Conservation (phyloP, 2,329 filamentous ascomycete genomes). For the Paracoccidioides brasiliensis region DNA sequence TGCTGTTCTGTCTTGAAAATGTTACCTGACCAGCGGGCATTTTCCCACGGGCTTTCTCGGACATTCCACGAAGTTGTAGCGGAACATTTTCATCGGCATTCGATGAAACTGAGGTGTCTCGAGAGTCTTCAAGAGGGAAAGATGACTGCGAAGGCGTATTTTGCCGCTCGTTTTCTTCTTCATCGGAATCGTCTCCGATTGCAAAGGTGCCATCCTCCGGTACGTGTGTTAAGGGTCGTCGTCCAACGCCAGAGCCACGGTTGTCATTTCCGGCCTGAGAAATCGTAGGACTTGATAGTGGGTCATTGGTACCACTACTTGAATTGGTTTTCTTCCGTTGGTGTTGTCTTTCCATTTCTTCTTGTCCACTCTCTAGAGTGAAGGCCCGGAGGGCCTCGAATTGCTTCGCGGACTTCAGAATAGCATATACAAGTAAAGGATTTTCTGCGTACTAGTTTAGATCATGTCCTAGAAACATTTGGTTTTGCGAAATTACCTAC, state of each 20-base stretch:
- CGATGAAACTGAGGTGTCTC: slow-evolving; percentile 55
- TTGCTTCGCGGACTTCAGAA: slow-evolving; percentile 65
- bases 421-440: slow-evolving; percentile 62
- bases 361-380: slow-evolving; percentile 80
- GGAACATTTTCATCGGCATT: slow-evolving; percentile 67
- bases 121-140: slow-evolving; percentile 41
- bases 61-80: slow-evolving; percentile 78
- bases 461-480: neutral
- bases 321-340: slow-evolving; percentile 53
- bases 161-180: slow-evolving; percentile 47
- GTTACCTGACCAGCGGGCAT: slow-evolving; percentile 72
- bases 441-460: slow-evolving; percentile 47
- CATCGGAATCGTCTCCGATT: slow-evolving; percentile 65
- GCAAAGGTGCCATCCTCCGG: slow-evolving; percentile 70
- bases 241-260: slow-evolving; percentile 36
- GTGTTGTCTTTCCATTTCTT: slow-evolving; percentile 73
- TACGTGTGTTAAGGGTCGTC: slow-evolving; percentile 51
- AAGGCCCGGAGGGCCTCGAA: slow-evolving; percentile 79
- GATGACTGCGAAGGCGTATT: slow-evolving; percentile 48
- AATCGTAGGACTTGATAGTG: slow-evolving; percentile 22
- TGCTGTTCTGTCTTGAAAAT: slow-evolving; percentile 85
- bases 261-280: slow-evolving; percentile 31
- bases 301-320: slow-evolving; percentile 20
- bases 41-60: slow-evolving; percentile 91
- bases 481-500: slow-evolving; percentile 37